Evolutionary conservation across 345 rosid genomes (phyloP).

Genomic region (Hypericum perforatum): DNA sequence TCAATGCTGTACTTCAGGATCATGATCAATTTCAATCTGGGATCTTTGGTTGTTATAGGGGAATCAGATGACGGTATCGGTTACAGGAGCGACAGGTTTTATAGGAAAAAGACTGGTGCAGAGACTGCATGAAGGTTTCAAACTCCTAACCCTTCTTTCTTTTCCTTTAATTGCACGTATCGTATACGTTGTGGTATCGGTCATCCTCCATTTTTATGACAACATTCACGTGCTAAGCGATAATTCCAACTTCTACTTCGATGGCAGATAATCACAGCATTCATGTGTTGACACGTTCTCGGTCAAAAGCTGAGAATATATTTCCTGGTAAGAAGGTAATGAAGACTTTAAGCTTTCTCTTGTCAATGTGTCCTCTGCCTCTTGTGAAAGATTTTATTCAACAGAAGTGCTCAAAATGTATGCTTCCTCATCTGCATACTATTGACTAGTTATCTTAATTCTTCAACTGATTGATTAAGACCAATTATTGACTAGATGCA

Average conservation of each 20-base stretch:
- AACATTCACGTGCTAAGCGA: slow-evolving; percentile 9
- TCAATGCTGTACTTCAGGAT: no score
- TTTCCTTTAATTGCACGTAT: background rate
- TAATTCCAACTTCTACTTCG: slow-evolving; percentile 4
- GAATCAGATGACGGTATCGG: slow-evolving; percentile 63
- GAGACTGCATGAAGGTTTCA: slow-evolving; percentile 69
- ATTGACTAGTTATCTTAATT: no score
- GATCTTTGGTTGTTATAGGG: slow-evolving; percentile 17
- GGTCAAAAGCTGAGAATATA: slow-evolving; percentile 65
- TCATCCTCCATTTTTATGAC: no score
- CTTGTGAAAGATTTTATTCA: background rate
- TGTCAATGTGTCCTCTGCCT: slow-evolving; percentile 5
- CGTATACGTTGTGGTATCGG: no score
- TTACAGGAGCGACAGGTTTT: slow-evolving; percentile 95
- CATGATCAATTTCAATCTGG: no score
- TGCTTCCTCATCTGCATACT: no score
- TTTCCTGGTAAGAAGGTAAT: slow-evolving; percentile 99
- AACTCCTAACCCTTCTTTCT: background rate
- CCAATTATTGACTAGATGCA: no score
- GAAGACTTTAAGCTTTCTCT: slow-evolving; percentile 13
- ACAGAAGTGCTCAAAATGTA: background rate
- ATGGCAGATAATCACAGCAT: slow-evolving; percentile 56
- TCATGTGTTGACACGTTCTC: slow-evolving; percentile 79
- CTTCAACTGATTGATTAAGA: no score
- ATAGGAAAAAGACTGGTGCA: slow-evolving; percentile 76